Evolutionary conservation across 192 early-diverging fungal genomes (phyloP).

Genomic region (Rhizoclosmatium sp.): DNA sequence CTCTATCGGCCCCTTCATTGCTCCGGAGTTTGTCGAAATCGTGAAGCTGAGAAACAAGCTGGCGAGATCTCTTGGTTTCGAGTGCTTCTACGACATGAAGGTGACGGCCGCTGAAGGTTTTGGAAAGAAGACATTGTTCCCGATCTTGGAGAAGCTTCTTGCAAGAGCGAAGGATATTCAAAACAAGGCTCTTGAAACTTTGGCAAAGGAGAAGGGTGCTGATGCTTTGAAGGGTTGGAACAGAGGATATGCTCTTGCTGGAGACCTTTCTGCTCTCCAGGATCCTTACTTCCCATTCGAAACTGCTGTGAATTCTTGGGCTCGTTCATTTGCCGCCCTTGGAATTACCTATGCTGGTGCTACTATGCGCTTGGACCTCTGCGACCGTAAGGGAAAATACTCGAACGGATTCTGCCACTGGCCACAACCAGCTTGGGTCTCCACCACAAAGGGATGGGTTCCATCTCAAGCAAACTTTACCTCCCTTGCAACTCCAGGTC

Average conservation of each 20-base stretch:
- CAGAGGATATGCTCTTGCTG: conserved; percentile 33
- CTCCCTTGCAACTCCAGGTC: conserved; percentile 43
- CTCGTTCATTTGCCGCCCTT: conserved; percentile 46
- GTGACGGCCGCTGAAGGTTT: conserved; percentile 48
- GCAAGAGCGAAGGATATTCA: conserved; percentile 33
- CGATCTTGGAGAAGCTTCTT: conserved; percentile 45
- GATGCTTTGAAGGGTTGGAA: conserved; percentile 43
- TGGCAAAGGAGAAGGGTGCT: conserved; percentile 46
- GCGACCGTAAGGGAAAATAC: conserved; percentile 48
- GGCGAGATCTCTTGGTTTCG: conserved; percentile 43
- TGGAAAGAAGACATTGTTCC: conserved; percentile 43
- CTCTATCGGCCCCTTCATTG: conserved; percentile 45
- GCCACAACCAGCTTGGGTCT: conserved; percentile 48
- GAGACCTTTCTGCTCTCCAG: conserved; percentile 34
- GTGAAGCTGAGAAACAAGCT: conserved; percentile 46
- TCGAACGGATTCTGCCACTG: conserved; percentile 52
- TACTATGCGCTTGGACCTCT: conserved; percentile 45
- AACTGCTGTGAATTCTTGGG: conserved; percentile 47
- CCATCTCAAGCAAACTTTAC: conserved; percentile 53
- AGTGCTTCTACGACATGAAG: conserved; percentile 41
- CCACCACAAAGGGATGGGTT: conserved; percentile 39
- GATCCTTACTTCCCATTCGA: conserved; percentile 44
- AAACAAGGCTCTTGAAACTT: conserved; percentile 33
- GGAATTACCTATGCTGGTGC: conserved; percentile 42
- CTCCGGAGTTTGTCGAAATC: conserved; percentile 44